Evolutionary conservation across 257 asterid species (phyloP).

Genomic region (Misopates orontium): DNA sequence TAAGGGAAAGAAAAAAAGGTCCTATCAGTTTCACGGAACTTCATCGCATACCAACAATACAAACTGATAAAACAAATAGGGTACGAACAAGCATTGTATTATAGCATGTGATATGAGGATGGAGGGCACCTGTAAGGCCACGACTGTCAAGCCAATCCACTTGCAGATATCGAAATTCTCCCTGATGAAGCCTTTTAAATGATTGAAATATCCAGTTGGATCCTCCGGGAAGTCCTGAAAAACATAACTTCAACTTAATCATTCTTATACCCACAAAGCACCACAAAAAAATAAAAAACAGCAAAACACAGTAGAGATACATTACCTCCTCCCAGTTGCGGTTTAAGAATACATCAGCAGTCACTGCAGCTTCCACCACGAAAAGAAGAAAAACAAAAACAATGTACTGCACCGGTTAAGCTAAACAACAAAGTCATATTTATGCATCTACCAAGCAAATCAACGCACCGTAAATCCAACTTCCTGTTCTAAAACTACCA

Average conservation of each 20-base stretch:
- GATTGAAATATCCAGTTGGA: slow-evolving; percentile 64
- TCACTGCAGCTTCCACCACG: slow-evolving; percentile 74
- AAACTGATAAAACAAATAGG: no score
- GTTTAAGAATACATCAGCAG: slow-evolving; percentile 75
- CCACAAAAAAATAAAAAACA: slow-evolving; percentile 15
- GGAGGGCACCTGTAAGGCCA: slow-evolving; percentile 66
- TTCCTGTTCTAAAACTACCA: background rate
- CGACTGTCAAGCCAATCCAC: slow-evolving; percentile 75
- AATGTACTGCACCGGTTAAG: slow-evolving; percentile 69
- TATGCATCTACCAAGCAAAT: background rate
- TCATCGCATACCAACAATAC: no score
- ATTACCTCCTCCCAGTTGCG: slow-evolving; percentile 84
- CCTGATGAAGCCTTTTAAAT: slow-evolving; percentile 60
- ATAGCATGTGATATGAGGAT: background rate
- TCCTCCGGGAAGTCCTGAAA: slow-evolving; percentile 87
- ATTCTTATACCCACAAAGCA: slow-evolving; percentile 15
- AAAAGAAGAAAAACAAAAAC: slow-evolving; percentile 58
- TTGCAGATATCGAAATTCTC: slow-evolving; percentile 77
- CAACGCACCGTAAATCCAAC: background rate
- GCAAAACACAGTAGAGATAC: slow-evolving; percentile 4
- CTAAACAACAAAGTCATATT: slow-evolving; percentile 29
- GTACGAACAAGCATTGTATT: no score
- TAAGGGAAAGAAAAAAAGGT: background rate
- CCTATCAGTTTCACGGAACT: no score
- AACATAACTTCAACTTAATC: background rate